Base-by-base conservation (phyloP, 805 yeast species). In the Wickerhamomyces xylosicus region DNA sequence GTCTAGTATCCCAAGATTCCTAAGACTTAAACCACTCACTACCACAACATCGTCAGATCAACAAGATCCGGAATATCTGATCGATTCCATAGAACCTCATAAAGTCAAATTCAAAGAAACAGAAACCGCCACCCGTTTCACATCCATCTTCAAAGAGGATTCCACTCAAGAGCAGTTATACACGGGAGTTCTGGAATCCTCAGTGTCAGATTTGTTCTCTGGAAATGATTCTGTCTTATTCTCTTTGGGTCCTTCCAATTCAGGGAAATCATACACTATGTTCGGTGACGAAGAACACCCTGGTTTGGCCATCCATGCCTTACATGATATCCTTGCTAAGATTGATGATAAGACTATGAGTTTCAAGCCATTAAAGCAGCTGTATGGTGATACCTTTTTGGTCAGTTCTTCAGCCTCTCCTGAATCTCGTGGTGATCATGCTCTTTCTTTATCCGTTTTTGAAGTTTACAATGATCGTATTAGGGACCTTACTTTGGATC, bases 191-290 rank as follows among this genome's bases (percentile, higher is more conserved):
- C 27, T 53, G 20, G 41, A 51, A 31, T 52, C 48, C 22, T 35
- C 47, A 22, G 48, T 53, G 0, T 10, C 34, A 3, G 48, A 46
- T 15, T n/a, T 49, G 16, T 47, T 61, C 3, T 47, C 46, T 3
- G 62, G 59, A 8, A 55, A 58, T 16, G 77, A 72, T 45, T 61
- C 67, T 17, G 53, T 67, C 8, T 46, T 71, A 22, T 67, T 73
- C 46, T 62, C 75, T 0, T 47, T 74, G 47, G 79, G 79, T 1
- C 72, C 79, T 27, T 67, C 77, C 1, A 71, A 70, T 28, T 63
- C 73, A 5, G 79, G 79, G 2, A 73, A 73, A 44, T 57, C 63
- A 10, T 58, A 54, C 41, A 54, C 70, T 1, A 44, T 66, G 4
- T 59, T 64, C 41, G 64, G 69, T 20, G 53, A 56, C 41, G 52